Base-by-base conservation (phyloP, 495 filamentous ascomycete genomes). In the Stereocaulon alpinum region DNA sequence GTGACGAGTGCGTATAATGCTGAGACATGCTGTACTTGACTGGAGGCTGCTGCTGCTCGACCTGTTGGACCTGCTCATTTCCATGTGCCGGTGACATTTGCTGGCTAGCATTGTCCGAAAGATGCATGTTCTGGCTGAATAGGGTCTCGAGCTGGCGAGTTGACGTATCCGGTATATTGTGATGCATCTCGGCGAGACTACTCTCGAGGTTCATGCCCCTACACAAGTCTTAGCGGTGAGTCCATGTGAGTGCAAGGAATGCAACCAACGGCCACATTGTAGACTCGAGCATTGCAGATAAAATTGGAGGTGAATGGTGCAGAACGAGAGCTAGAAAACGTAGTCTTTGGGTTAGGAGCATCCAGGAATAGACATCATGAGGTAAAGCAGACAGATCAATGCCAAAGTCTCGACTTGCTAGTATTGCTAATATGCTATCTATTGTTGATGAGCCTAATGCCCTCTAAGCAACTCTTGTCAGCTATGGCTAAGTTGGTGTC, bases 1-100 rank as follows among this genome's bases (percentile, higher is more conserved):
- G 85, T 30, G 82, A 70, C 2, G 85, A 87, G 67, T 90, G 87
- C 63, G 85, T 82, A 68, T 89, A 89, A 69, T 90, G 87, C 62
- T 86, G 84, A 14, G 85, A 78, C 62, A 88, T 80, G 56, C 82
- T 85, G 72, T 88, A 89, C 55, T 75, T 74, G 58, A 81, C 79
- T 14, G 72, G 65, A 27, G 70, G 63, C 29, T 55, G 34, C 9
- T 30, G 52, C 40, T 18, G 20, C 27, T 55, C 52, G 40, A 40
- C 65, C 57, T 60, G 20, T 15, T 42, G 30, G 40, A 40, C 64
- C 57, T 60, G 55, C 11, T 55, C 48, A 6, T 59, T 52, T 0
- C 6, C 18, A 9, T 2, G 49, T 52, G 29, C n/a, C 2, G 18
- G 1, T 30, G 49, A 18, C 6, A 18, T 37, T n/a, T 9, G n/a